These are phyloP conservation scores for Psilocybe cyanescens DNA, from an alignment of 768 basidiomycete genomes.

Conservation along the genomic window DNA sequence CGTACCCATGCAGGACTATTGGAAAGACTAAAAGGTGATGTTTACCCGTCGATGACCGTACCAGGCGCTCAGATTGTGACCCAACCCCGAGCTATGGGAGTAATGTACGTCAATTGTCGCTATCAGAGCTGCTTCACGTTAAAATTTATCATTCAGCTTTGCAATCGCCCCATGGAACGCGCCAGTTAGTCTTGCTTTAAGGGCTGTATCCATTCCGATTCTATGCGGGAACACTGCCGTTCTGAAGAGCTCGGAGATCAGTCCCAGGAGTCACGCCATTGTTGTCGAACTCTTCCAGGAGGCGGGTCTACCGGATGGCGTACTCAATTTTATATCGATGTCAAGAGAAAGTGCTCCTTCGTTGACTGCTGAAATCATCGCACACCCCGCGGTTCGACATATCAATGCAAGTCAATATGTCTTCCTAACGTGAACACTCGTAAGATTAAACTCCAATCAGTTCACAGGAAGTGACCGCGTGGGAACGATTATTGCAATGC, in stretches of 20 bases:
- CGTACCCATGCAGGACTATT: conserved; percentile 37
- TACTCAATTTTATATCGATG: conserved; percentile 58
- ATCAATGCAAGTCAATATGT: conserved; percentile 45
- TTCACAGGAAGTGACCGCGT: conserved; percentile 62
- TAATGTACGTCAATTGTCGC: conserved; percentile 41
- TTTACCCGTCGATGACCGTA: conserved; percentile 40
- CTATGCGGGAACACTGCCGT: conserved; percentile 62
- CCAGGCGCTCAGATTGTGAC: conserved; percentile 50
- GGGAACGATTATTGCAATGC: conserved; percentile 53
- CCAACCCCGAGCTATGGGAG: conserved; percentile 53
- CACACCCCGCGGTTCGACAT: conserved; percentile 52
- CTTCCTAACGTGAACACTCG: no score
- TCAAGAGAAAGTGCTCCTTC: conserved; percentile 45
- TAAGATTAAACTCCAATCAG: conserved; percentile 25
- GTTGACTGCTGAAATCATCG: conserved; percentile 55
- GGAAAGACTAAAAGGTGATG: conserved; percentile 44
- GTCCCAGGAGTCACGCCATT: conserved; percentile 49
- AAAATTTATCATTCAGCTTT: conserved; percentile 35
- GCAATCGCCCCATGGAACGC: conserved; percentile 64
- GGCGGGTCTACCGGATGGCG: conserved; percentile 65
- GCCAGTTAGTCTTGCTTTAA: conserved; percentile 45
- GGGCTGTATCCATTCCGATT: conserved; percentile 49
- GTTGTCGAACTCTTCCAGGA: conserved; percentile 52
- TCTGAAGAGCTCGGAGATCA: conserved; percentile 54
- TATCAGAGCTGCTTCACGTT: not conserved